A percentile compares a stretch with the other conserved stretches of the same genome.
Conservation (phyloP, 495 filamentous ascomycete genomes). For the Talaromyces ruber region DNA sequence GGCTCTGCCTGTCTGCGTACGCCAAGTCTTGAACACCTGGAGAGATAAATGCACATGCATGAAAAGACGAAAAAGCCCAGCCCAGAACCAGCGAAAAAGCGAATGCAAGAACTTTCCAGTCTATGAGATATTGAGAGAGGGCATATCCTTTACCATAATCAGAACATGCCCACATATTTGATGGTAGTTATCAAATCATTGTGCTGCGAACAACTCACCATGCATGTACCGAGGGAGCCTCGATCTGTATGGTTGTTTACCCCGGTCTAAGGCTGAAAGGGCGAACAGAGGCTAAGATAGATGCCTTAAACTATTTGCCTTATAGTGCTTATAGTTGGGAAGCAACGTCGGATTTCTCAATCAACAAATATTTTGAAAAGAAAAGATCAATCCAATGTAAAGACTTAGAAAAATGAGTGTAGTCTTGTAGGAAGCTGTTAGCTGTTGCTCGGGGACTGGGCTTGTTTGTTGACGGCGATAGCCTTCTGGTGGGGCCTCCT, state of each 20-base stretch:
- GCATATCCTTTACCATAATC: neutral
- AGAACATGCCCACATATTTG: neutral
- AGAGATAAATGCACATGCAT: neutral
- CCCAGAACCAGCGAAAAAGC: neutral
- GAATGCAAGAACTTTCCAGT: neutral
- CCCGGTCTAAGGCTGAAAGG: neutral
- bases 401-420: neutral
- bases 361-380: neutral
- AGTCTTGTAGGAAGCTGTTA: neutral
- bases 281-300: neutral
- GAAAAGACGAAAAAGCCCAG: neutral
- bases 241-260: neutral
- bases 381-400: neutral
- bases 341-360: neutral
- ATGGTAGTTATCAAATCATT: neutral
- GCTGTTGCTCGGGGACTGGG: neutral
- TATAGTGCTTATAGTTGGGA: neutral
- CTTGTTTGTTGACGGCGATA: neutral
- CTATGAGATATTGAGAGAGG: neutral
- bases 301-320: neutral
- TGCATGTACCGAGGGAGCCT: neutral
- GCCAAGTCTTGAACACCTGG: neutral
- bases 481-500: neutral
- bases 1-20: neutral
- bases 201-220: constrained; percentile 6